Percentiles rank a stretch among this genome's conserved stretches.
phyloP scores from a whole-genome alignment of 345 rosid genomes.

The Melaleuca quinquenervia region DNA sequence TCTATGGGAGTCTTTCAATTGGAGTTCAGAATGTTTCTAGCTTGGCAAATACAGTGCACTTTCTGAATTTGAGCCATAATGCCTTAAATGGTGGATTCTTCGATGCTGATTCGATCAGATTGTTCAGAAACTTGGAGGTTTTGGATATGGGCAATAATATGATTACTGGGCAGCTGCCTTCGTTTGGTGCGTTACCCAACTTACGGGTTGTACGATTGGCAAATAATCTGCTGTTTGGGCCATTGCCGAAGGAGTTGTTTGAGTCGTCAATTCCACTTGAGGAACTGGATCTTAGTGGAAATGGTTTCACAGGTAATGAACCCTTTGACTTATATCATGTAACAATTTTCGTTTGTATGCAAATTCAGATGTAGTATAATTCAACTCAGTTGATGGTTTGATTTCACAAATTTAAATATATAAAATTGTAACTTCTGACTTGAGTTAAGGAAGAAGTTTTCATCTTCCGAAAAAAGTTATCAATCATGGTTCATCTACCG shows the following conservation, averaged over 20 bases:
- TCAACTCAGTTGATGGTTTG: not conserved
- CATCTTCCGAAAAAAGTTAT: not conserved
- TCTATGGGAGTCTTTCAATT: slow-evolving; percentile 46
- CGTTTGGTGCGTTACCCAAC: slow-evolving; percentile 40
- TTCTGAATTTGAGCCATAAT: slow-evolving; percentile 65
- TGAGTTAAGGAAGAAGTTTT: not conserved
- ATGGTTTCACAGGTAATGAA: slow-evolving; percentile 69
- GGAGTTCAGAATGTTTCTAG: slow-evolving; percentile 45
- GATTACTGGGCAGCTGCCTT: slow-evolving; percentile 59
- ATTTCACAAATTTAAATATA: not conserved
- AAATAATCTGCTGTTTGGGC: slow-evolving; percentile 53
- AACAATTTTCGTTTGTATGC: not conserved
- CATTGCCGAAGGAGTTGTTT: slow-evolving; percentile 50
- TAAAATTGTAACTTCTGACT: not conserved
- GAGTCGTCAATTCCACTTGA: slow-evolving; percentile 38
- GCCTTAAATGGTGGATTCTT: slow-evolving; percentile 45
- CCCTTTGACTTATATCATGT: not conserved
- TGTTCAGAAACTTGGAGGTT: slow-evolving; percentile 60
- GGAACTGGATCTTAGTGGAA: slow-evolving; percentile 84
- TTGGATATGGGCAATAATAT: slow-evolving; percentile 46
- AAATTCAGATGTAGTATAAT: not conserved
- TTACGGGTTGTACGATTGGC: slow-evolving; percentile 50
- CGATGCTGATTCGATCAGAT: slow-evolving; percentile 27
- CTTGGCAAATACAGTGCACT: slow-evolving; percentile 52
- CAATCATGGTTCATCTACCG: not conserved